These are phyloP conservation scores for Cucurbita moschata DNA, from an alignment of 306 rosid species.

Conservation along the genomic window DNA sequence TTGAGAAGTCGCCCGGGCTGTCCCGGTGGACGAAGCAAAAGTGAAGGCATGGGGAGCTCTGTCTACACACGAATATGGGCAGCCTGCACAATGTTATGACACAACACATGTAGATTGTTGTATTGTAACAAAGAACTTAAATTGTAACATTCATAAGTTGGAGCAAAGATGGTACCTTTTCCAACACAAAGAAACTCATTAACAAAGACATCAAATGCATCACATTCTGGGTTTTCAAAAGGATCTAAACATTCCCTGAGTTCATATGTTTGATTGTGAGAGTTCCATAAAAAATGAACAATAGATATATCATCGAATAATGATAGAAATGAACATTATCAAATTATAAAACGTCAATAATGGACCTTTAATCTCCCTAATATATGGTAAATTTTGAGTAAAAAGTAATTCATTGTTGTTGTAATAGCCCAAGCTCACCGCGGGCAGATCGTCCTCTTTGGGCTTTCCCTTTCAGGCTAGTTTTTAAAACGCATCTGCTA, in stretches of 20 bases:
- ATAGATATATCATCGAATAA: background rate
- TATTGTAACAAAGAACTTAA: background rate
- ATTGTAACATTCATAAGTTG: background rate
- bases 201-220: slow-evolving; percentile 75
- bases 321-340: background rate
- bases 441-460: no score
- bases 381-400: background rate
- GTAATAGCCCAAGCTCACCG: no score
- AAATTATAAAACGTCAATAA: no score
- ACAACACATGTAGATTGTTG: background rate
- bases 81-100: slow-evolving; percentile 31
- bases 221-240: slow-evolving; percentile 76
- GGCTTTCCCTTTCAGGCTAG: no score
- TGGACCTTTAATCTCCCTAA: background rate
- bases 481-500: no score
- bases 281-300: background rate
- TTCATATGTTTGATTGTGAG: slow-evolving; percentile 4
- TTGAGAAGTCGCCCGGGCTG: slow-evolving; percentile 67
- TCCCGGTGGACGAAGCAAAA: slow-evolving; percentile 52
- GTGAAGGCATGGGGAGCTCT: slow-evolving; percentile 73
- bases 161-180: slow-evolving; percentile 33
- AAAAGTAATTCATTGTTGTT: background rate
- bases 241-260: slow-evolving; percentile 87
- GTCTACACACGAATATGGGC: slow-evolving; percentile 71
- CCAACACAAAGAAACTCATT: slow-evolving; percentile 70